Conservation (phyloP, 805 yeast species). For the Yueomyces sinensis region DNA sequence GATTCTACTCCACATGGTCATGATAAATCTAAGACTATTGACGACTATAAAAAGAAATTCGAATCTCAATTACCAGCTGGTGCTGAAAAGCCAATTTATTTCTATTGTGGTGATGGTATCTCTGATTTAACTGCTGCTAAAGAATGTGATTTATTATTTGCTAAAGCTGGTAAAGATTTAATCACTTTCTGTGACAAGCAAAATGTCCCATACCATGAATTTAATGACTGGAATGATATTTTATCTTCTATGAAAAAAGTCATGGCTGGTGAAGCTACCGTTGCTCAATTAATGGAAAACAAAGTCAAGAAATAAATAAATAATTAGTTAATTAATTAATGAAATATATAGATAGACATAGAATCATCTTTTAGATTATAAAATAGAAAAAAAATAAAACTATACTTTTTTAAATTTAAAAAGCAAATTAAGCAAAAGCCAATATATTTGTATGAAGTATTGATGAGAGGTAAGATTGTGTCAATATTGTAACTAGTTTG, state of each 20-base stretch:
- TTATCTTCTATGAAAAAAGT: conserved; percentile 45
- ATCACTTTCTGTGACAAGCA: conserved; percentile 74
- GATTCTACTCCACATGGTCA: conserved; percentile 89
- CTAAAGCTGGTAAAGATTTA: conserved; percentile 84
- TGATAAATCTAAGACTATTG: conserved; percentile 79
- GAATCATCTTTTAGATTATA: too few relatives aligned
- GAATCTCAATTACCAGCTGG: conserved; percentile 19
- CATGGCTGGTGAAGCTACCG: conserved; percentile 25
- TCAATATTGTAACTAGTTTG: too few relatives aligned
- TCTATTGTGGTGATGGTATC: conserved; percentile 97
- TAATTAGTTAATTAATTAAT: too few relatives aligned
- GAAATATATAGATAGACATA: too few relatives aligned
- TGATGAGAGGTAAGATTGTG: too few relatives aligned
- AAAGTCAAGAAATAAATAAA: conserved; percentile 3
- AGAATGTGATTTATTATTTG: conserved; percentile 87
- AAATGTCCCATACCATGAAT: conserved; percentile 73
- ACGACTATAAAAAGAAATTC: conserved; percentile 25
- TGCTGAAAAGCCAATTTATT: conserved; percentile 45
- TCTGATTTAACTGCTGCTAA: conserved; percentile 90
- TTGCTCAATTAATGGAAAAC: conserved; percentile 21
- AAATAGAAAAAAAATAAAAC: too few relatives aligned
- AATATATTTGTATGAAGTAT: too few relatives aligned
- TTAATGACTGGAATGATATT: conserved; percentile 65
- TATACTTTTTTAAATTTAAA: too few relatives aligned
- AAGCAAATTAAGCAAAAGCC: too few relatives aligned